These are phyloP conservation scores for Claviceps capensis DNA, from an alignment of 2,329 filamentous ascomycete genomes.

Conservation along the genomic window DNA sequence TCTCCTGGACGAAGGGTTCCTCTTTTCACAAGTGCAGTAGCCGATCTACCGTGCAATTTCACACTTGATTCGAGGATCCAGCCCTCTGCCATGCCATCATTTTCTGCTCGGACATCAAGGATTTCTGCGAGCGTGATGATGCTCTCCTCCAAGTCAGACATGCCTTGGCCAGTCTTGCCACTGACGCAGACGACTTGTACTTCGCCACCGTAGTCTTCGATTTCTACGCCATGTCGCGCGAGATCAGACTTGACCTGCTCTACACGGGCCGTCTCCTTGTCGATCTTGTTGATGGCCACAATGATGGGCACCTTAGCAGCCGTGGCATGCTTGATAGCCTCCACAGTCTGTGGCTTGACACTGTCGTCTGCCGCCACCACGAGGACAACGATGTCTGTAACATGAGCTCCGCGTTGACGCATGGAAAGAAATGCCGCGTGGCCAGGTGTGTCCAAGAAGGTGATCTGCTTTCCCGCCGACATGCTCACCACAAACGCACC, in stretches of 20 bases:
- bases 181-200: conserved; percentile 85
- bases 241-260: conserved; percentile 84
- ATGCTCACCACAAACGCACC: conserved; percentile 90
- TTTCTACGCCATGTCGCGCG: conserved; percentile 67
- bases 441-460: conserved; percentile 91
- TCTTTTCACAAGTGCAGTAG: conserved; percentile 76
- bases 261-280: conserved; percentile 69
- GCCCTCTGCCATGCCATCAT: conserved; percentile 67
- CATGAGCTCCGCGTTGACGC: conserved; percentile 87
- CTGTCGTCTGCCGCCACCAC: conserved; percentile 96
- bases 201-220: conserved; percentile 91
- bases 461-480: conserved; percentile 77
- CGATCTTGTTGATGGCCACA: conserved; percentile 94
- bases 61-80: conserved; percentile 89
- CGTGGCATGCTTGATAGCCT: conserved; percentile 88
- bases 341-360: conserved; percentile 92
- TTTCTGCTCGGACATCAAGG: conserved; percentile 75
- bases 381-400: conserved; percentile 91
- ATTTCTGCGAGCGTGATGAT: conserved; percentile 78
- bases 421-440: conserved; percentile 93
- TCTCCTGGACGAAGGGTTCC: conserved; percentile 75
- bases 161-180: conserved; percentile 85
- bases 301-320: conserved; percentile 85
- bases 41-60: conserved; percentile 70
- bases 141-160: conserved; percentile 84